Evolutionary conservation across 1,139 yeast genomes (phyloP), one percentile per base, ranked within the genome.

Genomic region (Kurtzmaniella quercitrusa): DNA sequence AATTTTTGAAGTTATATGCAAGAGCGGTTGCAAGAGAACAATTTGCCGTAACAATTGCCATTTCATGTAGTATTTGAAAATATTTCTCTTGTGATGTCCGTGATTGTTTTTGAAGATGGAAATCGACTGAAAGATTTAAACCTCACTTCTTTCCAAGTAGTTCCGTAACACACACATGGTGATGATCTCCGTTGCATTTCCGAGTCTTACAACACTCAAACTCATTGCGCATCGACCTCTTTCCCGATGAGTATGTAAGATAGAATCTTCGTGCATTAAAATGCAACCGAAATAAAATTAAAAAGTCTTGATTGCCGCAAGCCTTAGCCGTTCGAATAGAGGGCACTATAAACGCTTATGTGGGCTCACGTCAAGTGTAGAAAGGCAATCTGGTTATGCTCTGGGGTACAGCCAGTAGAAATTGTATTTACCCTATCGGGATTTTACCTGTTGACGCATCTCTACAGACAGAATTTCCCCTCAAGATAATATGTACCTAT

Each of bases 331-430:
- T 26, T 9, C 12, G 12, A 26, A 5, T 26, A 9, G 12, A 26
- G 30, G 30, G 30, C 30, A 11, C 11, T 14, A 4, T 26, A 6
- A 9, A 26, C 14, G 9, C 30, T 26, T 26, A 26, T 26, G n/a
- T 14, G 9, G n/a, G 30, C 30, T 26, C 12, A 26, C n/a, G 30
- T 26, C 30, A 26, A 26, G n/a, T 4, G 5, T n/a, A n/a, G n/a
- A 26, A 26, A 26, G 30, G 30, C 30, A 26, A 26, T 26, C 30
- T 12, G 30, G 9, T 11, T 4, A 26, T 26, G 30, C 9, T 26
- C 30, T 26, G 30, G 30, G 30, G 30, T 26, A 26, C 30, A 26
- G 30, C 30, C 30, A 26, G 30, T 26, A 26, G 30, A 26, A 26
- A 26, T 26, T 26, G 30, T 5, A 26, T 12, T 26, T 26, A 3